Percentiles rank a stretch among this genome's conserved stretches.
Conservation (phyloP, 345 rosid species). For the Eucalyptus erythrocorys region DNA sequence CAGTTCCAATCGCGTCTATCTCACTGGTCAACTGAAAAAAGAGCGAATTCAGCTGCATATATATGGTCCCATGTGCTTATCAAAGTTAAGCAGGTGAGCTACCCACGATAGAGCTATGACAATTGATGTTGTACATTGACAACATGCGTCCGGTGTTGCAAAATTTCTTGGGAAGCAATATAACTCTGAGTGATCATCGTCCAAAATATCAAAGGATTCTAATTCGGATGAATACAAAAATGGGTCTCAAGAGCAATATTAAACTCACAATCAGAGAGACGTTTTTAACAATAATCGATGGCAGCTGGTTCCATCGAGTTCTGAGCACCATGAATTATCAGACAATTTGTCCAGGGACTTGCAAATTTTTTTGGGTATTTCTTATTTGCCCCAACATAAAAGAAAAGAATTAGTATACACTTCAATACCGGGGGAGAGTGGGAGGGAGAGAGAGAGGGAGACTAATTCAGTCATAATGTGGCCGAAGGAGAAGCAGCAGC, state of each 20-base stretch:
- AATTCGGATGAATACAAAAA: neutral
- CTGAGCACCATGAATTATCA: neutral
- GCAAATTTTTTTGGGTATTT: neutral
- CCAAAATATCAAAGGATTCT: neutral
- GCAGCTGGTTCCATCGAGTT: neutral
- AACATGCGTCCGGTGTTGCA: neutral
- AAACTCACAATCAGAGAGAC: neutral
- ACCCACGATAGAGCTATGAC: neutral
- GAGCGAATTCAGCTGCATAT: neutral
- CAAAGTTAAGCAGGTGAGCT: neutral
- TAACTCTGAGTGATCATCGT: neutral
- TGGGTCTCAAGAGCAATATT: neutral
- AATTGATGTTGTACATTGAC: neutral
- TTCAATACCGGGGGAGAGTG: neutral
- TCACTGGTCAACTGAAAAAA: neutral
- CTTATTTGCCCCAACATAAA: neutral
- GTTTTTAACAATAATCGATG: neutral
- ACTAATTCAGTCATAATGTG: neutral
- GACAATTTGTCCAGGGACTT: neutral
- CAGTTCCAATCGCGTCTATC: neutral
- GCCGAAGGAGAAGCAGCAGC: neutral
- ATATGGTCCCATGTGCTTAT: neutral
- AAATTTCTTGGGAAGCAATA: neutral
- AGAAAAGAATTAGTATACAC: neutral
- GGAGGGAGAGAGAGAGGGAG: neutral